Evolutionary conservation across 768 basidiomycete species (phyloP).

Genomic region (Hygrocybe coccinea): DNA sequence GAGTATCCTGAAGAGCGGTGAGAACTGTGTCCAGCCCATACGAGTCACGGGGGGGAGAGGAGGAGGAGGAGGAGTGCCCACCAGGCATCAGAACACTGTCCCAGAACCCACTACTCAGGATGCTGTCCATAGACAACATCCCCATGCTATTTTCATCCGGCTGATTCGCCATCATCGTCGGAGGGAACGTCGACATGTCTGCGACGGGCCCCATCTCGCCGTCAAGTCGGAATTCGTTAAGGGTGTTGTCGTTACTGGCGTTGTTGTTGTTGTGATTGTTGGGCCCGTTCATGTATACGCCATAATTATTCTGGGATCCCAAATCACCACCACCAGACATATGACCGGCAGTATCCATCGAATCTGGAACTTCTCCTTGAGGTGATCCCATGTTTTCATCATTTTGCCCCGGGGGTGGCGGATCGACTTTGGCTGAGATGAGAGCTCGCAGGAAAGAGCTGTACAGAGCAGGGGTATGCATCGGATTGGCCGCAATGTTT

Average conservation of each 20-base stretch:
- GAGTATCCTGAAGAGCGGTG: constrained; percentile 49
- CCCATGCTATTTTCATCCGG: constrained; percentile 33
- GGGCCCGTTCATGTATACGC: constrained; percentile 1
- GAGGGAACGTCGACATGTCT: constrained; percentile 81
- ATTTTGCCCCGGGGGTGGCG: constrained; percentile 6
- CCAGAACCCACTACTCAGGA: constrained; percentile 78
- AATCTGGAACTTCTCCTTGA: neutral
- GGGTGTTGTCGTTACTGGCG: neutral
- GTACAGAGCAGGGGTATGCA: constrained; percentile 90
- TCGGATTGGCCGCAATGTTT: constrained; percentile 65
- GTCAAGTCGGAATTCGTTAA: constrained; percentile 61
- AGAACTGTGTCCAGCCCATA: neutral
- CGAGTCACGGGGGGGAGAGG: neutral
- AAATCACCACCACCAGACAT: neutral
- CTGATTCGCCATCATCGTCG: constrained; percentile 67
- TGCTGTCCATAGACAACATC: constrained; percentile 75
- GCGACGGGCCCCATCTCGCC: constrained; percentile 82
- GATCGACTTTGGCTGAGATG: constrained; percentile 49
- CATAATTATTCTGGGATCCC: neutral
- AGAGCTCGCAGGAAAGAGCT: constrained; percentile 76
- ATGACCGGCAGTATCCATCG: neutral
- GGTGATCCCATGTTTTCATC: neutral
- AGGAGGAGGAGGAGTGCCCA: constrained; percentile 40
- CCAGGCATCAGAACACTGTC: constrained; percentile 84
- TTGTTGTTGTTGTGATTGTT: neutral